Evolutionary conservation across 73 alveolate species (phyloP), one percentile per base, ranked within the genome.

Genomic region (Stentor coeruleus): DNA sequence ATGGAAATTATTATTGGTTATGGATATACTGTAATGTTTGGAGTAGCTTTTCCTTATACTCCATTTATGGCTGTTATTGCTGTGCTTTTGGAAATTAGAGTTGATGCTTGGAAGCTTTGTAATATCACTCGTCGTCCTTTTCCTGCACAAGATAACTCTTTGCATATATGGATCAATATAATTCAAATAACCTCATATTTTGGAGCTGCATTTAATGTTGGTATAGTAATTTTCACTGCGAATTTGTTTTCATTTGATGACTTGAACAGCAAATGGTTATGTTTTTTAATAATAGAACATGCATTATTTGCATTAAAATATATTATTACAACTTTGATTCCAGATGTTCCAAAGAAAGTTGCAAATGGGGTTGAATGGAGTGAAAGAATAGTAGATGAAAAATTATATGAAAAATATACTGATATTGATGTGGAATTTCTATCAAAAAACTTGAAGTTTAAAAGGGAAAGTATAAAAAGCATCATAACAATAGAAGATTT

Each of bases 221-320:
- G 66, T 6, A 49, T 49, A 6, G 20, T 6, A 6, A 20, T 49
- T 20, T 49, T 49, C 20, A 49, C 66, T 11, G 20, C 66, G 20
- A 20, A 20, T 49, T 20, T 49, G 66, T 20, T 49, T 49, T n/a
- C n/a, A n/a, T n/a, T n/a, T n/a, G n/a, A n/a, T n/a, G n/a, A n/a
- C n/a, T n/a, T n/a, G n/a, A n/a, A n/a, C n/a, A n/a, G n/a, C n/a
- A 66, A 66, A 66, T 66, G 81, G 81, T 36, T 57, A 15, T 33
- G 20, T 31, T 66, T 66, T 66, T 20, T 75, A n/a, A 39, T 37
- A 28, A 15, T 75, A 0, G 79, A 66, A 31, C 79, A 66, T 33
- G 14, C 33, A 28, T 66, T 66, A 2, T 31, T 66, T 11, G 11
- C 33, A 20, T 20, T 26, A 20, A 66, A 26, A 40, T 66, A 28